Conservation (phyloP, 2,329 filamentous ascomycete species). For the Ceratocystis eucalypticola region DNA sequence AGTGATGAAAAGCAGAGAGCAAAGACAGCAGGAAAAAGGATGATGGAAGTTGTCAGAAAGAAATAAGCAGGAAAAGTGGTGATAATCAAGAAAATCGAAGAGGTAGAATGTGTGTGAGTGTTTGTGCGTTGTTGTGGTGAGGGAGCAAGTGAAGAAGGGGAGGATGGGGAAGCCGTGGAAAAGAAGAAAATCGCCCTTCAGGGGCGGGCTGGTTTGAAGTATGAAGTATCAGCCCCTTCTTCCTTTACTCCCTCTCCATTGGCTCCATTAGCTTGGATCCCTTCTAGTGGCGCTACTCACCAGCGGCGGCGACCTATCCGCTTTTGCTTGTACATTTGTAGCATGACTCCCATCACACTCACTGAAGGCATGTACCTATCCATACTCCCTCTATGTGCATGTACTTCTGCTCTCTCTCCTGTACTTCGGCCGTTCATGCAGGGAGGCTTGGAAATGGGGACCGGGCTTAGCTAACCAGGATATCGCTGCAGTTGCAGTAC, state of each 20-base stretch:
- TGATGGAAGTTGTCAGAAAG: neutral
- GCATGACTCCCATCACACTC: neutral
- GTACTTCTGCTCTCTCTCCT: neutral
- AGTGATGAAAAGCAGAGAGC: neutral
- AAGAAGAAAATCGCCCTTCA: neutral
- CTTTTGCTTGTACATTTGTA: neutral
- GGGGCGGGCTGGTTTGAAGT: constrained; percentile 3
- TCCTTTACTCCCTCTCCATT: neutral
- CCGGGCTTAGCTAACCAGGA: constrained; percentile 2
- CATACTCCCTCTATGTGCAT: neutral
- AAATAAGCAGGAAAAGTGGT: constrained; percentile 8
- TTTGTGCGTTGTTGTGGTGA: too few species aligned
- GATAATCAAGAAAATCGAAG: constrained; percentile 1
- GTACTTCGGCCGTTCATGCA: neutral
- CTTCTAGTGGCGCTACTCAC: neutral
- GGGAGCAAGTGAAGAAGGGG: neutral
- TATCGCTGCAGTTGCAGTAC: constrained; percentile 1
- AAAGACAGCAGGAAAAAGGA: neutral
- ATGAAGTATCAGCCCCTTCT: constrained; percentile 6
- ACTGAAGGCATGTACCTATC: neutral
- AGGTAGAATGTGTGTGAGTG: neutral
- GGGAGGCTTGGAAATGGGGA: constrained; percentile 7
- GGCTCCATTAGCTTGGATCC: constrained; percentile 2
- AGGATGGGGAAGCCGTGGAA: neutral
- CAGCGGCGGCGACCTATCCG: neutral